Evolutionary conservation across 768 basidiomycete species (phyloP), one percentile per base, ranked within the genome.

Genomic region (Rhodotorula babjevae): DNA sequence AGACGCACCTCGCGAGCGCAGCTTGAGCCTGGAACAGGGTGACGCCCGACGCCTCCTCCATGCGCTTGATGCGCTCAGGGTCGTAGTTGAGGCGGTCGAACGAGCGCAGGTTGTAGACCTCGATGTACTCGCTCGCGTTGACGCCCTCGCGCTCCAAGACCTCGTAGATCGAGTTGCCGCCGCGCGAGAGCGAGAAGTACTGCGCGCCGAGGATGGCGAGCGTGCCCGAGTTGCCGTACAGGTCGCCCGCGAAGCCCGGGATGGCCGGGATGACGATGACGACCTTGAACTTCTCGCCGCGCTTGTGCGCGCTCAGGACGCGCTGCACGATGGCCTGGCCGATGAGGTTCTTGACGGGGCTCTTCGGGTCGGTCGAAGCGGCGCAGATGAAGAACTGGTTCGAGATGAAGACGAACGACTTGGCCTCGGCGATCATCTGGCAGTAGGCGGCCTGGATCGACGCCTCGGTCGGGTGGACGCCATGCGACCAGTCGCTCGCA

Each of bases 391-490:
- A 78, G 71, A 79, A 82, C 75, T 83, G 83, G 71, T 84, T 83
- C 72, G 82, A 93, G 73, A 99, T 95, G 81, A 93, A 95, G 71
- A 97, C 91, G 81, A 86, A 93, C 79, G 96, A 91, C 72, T 87
- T 87, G 0, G 93, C 86, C 78, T 95, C 90, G 29, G 84, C 81
- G 78, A 99, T 99, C 56, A 79, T 23, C 52, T 82, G 79, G 40
- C 80, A 79, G 72, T 82, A 82, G 19, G 95, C 94, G 76, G 92
- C 90, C 82, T 96, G 94, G 71, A 98, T 92, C 80, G 91, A 93
- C 69, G 87, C 86, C 81, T 97, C 95, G 8, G 87, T 89, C 74
- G 94, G 83, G 40, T 42, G 27, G 49, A 93, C 90, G 5, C 94
- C 95, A 77, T 93, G 91, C 86, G 31, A 27, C 46, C 50, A 63